Evolutionary conservation across 2,329 filamentous ascomycete genomes (phyloP).

Genomic region (Claviceps sp.): DNA sequence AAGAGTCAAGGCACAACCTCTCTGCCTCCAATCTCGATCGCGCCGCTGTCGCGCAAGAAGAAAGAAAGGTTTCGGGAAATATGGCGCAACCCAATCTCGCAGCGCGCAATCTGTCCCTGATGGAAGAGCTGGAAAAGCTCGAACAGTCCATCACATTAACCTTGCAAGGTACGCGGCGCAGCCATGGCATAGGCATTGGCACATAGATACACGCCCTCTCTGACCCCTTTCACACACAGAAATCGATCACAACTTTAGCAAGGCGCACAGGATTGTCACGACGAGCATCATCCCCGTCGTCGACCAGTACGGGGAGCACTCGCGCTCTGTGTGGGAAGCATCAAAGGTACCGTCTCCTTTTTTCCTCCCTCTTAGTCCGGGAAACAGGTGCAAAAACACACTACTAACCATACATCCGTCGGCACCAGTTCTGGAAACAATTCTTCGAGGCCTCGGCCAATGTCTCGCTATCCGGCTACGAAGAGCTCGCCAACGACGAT

Average conservation of each 20-base stretch:
- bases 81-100: slow-evolving; percentile 39
- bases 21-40: not conserved
- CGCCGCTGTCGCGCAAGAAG: not conserved
- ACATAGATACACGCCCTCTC: not conserved
- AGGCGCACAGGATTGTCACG: slow-evolving; percentile 90
- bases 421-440: slow-evolving; percentile 86
- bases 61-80: not conserved
- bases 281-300: slow-evolving; percentile 85
- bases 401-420: too few relatives aligned
- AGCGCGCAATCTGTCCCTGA: slow-evolving; percentile 56
- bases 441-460: slow-evolving; percentile 99
- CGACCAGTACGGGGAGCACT: slow-evolving; percentile 90
- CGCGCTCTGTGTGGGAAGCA: slow-evolving; percentile 87
- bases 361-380: not conserved
- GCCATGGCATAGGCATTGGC: not conserved
- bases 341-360: slow-evolving; percentile 52
- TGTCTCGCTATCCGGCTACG: slow-evolving; percentile 88
- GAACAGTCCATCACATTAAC: slow-evolving; percentile 96
- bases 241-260: slow-evolving; percentile 97
- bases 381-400: not conserved
- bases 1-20: not conserved
- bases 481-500: slow-evolving; percentile 63
- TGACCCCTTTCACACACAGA: slow-evolving; percentile 37
- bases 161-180: slow-evolving; percentile 54
- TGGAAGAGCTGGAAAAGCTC: slow-evolving; percentile 87